Conservation (phyloP, 2,329 filamentous ascomycete genomes). For the Claviceps humidiphila region DNA sequence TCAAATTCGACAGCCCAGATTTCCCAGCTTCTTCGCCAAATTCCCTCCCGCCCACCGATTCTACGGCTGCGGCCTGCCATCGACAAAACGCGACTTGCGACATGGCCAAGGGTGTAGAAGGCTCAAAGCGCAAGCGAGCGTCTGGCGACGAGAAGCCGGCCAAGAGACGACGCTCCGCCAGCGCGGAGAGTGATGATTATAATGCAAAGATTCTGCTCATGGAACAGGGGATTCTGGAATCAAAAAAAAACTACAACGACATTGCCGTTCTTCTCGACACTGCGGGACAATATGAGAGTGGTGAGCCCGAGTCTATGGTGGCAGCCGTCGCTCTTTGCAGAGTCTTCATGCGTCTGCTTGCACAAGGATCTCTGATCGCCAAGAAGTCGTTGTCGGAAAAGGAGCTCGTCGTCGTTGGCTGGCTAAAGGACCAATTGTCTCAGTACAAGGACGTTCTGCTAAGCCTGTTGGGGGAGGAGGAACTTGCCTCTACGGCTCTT, state of each 20-base stretch:
- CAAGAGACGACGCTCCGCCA: slow-evolving; percentile 38
- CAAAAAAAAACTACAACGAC: slow-evolving; percentile 84
- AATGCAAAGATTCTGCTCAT: slow-evolving; percentile 59
- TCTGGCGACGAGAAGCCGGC: slow-evolving; percentile 29
- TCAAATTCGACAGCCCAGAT: not conserved
- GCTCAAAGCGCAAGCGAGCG: slow-evolving; percentile 39
- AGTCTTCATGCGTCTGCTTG: slow-evolving; percentile 71
- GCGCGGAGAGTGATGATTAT: slow-evolving; percentile 34
- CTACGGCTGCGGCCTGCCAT: not conserved
- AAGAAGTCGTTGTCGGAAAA: slow-evolving; percentile 55
- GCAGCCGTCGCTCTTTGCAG: slow-evolving; percentile 74
- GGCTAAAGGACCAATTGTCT: slow-evolving; percentile 62
- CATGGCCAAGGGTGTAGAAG: slow-evolving; percentile 15
- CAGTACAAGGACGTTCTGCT: slow-evolving; percentile 57
- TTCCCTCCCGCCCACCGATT: no score
- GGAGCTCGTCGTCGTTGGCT: slow-evolving; percentile 59
- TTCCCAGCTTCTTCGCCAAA: no score
- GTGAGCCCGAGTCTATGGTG: slow-evolving; percentile 43
- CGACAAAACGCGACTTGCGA: not conserved
- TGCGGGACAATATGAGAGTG: slow-evolving; percentile 33
- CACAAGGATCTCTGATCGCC: slow-evolving; percentile 55
- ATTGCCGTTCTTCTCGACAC: slow-evolving; percentile 57
- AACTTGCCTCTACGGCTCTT: slow-evolving; percentile 56
- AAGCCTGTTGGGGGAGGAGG: slow-evolving; percentile 46
- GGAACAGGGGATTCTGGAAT: slow-evolving; percentile 71